Evolutionary conservation across 768 basidiomycete genomes (phyloP), one percentile per base, ranked within the genome.

Genomic region (Hydnomerulius pinastri): DNA sequence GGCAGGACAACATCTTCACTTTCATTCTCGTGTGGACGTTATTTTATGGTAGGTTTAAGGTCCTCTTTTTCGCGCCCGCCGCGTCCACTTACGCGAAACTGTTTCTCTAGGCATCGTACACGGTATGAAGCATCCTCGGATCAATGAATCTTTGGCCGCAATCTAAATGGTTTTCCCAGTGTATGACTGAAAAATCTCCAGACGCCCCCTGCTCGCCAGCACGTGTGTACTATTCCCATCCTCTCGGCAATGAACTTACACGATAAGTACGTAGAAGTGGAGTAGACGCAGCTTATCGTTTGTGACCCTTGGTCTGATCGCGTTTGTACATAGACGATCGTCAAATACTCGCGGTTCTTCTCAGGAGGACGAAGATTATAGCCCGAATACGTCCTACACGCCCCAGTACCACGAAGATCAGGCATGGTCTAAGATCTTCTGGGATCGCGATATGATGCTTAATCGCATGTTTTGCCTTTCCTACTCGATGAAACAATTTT

Each of bases 11-110:
- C 56, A 73, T 86, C 15, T 91, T 92, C 61, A 91, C 92, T 3
- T 98, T 95, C 61, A 80, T 98, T 50, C 80, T 97, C 24, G 86
- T 89, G 18, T 98, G 94, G 94, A 98, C 94, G 29, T 73, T 96
- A 48, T 90, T 94, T 67, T 96, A 90, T 66, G 94, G 90, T 92
- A 59, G 51, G 87, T 71, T 12, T 20, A 27, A 18, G 11, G 24
- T 25, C 35, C 46, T 42, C 30, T n/a, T 43, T 45, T 42, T 24
- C 55, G 28, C 50, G 35, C 39, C 36, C 4, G 18, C 33, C 11
- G 21, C 40, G 40, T 30, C 43, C 50, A 41, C 40, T 45, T 48
- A 53, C 48, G 23, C 50, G 37, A 32, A 20, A 18, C 9, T 20
- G 39, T 28, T 39, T 41, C 27, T 71, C 6, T 38, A 66, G 79